Evolutionary conservation across 1,284 basidiomycete species (phyloP).

Genomic region (Schizophyllum commune): DNA sequence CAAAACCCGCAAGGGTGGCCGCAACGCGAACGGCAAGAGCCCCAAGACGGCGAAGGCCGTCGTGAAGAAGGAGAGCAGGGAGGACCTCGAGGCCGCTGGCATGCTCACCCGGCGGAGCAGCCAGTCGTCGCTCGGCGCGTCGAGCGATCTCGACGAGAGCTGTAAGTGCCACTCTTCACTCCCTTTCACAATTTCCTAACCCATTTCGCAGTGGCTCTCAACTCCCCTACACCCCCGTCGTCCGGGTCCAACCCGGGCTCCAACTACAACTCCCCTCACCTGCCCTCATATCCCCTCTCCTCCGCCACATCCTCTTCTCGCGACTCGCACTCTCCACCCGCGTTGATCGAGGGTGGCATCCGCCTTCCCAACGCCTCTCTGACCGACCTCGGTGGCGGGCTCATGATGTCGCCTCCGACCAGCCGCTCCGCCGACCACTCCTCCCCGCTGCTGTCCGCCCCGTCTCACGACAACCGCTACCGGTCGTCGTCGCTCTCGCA

Average conservation of each 20-base stretch:
- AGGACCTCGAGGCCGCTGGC: not conserved
- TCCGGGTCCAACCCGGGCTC: not conserved
- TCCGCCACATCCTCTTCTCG: not conserved
- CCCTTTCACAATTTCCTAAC: not conserved
- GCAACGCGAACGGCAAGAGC: constrained; percentile 4
- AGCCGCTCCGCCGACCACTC: not conserved
- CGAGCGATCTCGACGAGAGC: not conserved
- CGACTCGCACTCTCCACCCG: not conserved
- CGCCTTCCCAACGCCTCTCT: constrained; percentile 12
- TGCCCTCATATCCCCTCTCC: not conserved
- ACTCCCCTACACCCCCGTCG: not conserved
- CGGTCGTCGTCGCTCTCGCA: constrained; percentile 1
- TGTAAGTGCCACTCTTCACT: not conserved
- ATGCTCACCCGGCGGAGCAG: not conserved
- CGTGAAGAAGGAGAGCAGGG: constrained; percentile 3
- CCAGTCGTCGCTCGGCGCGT: not conserved
- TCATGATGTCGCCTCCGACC: constrained; percentile 10
- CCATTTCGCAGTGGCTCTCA: not conserved
- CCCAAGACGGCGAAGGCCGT: constrained; percentile 3
- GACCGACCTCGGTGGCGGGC: constrained; percentile 6
- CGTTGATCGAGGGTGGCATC: constrained; percentile 5
- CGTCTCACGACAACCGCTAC: constrained; percentile 3
- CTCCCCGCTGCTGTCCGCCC: not conserved
- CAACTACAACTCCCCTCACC: constrained; percentile 1
- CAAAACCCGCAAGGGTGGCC: constrained; percentile 44